A percentile compares a stretch with the other conserved stretches of the same genome.
Evolutionary conservation across 352 stramenopile species (phyloP).

Genomic region (Poterioochromonas sp.): DNA sequence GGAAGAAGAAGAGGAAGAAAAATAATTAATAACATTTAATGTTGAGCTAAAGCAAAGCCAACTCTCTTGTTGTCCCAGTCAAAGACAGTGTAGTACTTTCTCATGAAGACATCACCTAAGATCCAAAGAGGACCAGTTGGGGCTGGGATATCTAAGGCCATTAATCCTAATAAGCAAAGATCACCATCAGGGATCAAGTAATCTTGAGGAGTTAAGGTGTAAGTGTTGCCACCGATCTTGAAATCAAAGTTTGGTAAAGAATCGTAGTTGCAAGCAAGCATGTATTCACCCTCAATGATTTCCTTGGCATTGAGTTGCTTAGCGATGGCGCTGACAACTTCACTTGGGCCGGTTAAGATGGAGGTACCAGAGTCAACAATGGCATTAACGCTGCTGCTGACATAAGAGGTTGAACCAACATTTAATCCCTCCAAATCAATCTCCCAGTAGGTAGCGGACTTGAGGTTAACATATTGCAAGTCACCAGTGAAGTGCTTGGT

Average conservation of each 20-base stretch:
- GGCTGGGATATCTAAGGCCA: slow-evolving; percentile 81
- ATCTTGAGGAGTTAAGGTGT: slow-evolving; percentile 76
- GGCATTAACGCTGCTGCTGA: slow-evolving; percentile 55
- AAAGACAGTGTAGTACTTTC: slow-evolving; percentile 87
- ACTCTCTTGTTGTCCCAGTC: slow-evolving; percentile 64
- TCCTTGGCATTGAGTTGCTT: slow-evolving; percentile 68
- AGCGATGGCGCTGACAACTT: slow-evolving; percentile 72
- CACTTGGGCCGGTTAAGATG: slow-evolving; percentile 80
- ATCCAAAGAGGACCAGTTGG: slow-evolving; percentile 81
- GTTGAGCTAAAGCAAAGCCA: slow-evolving; percentile 61
- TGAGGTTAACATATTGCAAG: slow-evolving; percentile 73
- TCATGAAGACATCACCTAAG: slow-evolving; percentile 88
- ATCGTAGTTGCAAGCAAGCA: slow-evolving; percentile 78
- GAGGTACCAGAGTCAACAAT: slow-evolving; percentile 93
- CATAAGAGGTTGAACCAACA: slow-evolving; percentile 45
- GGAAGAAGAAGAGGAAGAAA: too few relatives aligned
- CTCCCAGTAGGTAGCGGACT: slow-evolving; percentile 66
- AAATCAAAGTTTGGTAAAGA: slow-evolving; percentile 78
- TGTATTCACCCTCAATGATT: slow-evolving; percentile 85
- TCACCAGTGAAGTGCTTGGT: slow-evolving; percentile 83
- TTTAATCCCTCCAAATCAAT: slow-evolving; percentile 55
- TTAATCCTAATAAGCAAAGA: slow-evolving; percentile 88
- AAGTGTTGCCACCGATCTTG: slow-evolving; percentile 75
- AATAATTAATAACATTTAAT: too few relatives aligned
- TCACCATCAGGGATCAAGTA: slow-evolving; percentile 80